These are phyloP conservation scores for Exophiala oligosperma DNA, from an alignment of 2,329 filamentous ascomycete species.

Conservation along the genomic window DNA sequence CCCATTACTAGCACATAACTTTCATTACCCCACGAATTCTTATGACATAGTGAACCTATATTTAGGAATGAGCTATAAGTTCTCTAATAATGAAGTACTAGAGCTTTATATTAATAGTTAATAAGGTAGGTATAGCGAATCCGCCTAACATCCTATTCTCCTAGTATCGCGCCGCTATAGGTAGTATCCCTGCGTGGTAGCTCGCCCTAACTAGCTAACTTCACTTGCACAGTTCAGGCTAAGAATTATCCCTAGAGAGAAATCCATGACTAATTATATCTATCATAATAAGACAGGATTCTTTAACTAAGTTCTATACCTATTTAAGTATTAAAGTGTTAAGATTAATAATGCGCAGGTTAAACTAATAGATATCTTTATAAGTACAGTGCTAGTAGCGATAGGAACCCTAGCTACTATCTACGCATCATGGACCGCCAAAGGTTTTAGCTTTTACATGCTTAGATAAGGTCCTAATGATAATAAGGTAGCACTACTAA, in stretches of 20 bases:
- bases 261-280: not conserved
- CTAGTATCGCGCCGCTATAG: too few relatives aligned
- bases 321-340: not conserved
- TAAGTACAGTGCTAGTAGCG: not conserved
- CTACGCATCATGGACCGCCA: not conserved
- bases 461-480: not conserved
- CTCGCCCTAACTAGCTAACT: too few relatives aligned
- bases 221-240: too few relatives aligned
- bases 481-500: not conserved
- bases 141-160: too few relatives aligned
- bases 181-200: too few relatives aligned
- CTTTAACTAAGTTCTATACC: not conserved
- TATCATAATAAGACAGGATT: not conserved
- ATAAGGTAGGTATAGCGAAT: too few relatives aligned
- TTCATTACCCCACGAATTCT: too few relatives aligned
- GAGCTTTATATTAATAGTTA: too few relatives aligned
- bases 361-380: not conserved
- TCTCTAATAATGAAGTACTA: too few relatives aligned
- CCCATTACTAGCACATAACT: too few relatives aligned
- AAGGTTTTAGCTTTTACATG: not conserved
- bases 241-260: not conserved
- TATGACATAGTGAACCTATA: too few relatives aligned
- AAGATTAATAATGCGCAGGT: not conserved
- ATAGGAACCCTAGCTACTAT: not conserved
- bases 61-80: too few relatives aligned